phyloP scores from a whole-genome alignment of 768 basidiomycete genomes.

The Brasilioporus rufonigricans region DNA sequence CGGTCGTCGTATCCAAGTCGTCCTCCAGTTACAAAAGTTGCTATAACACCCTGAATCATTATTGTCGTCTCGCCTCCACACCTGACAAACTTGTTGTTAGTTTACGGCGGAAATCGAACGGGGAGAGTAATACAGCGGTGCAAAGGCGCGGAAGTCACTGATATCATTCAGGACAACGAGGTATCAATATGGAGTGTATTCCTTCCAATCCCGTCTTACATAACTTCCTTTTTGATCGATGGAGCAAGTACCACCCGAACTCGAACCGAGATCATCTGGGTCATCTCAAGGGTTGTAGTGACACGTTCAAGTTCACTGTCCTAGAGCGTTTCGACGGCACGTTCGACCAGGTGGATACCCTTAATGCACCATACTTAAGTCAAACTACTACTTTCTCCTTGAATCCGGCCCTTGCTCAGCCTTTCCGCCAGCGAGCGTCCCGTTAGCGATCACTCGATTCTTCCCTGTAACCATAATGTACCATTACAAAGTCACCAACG shows the following conservation, averaged over 20 bases:
- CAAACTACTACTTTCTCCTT: neutral
- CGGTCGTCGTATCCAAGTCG: too few relatives aligned
- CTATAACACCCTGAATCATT: too few relatives aligned
- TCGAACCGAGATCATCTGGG: neutral
- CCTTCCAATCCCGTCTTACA: too few relatives aligned
- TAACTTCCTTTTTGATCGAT: neutral
- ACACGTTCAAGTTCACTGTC: neutral
- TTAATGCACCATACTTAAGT: neutral
- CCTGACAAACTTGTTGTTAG: too few relatives aligned
- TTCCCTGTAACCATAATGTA: neutral
- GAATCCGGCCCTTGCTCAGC: neutral
- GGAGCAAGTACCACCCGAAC: neutral
- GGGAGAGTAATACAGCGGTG: too few relatives aligned
- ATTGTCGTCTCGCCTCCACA: too few relatives aligned
- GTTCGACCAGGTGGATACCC: neutral
- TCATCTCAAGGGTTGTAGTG: neutral
- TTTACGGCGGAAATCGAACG: too few relatives aligned
- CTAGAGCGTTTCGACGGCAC: neutral
- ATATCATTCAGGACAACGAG: too few relatives aligned
- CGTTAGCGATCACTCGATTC: neutral
- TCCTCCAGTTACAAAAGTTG: too few relatives aligned
- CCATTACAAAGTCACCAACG: neutral
- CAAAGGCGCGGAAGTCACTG: too few relatives aligned
- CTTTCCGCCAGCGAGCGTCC: neutral
- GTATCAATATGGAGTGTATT: too few relatives aligned